Base-by-base conservation (phyloP, 306 rosid species). In the Castanea crenata region DNA sequence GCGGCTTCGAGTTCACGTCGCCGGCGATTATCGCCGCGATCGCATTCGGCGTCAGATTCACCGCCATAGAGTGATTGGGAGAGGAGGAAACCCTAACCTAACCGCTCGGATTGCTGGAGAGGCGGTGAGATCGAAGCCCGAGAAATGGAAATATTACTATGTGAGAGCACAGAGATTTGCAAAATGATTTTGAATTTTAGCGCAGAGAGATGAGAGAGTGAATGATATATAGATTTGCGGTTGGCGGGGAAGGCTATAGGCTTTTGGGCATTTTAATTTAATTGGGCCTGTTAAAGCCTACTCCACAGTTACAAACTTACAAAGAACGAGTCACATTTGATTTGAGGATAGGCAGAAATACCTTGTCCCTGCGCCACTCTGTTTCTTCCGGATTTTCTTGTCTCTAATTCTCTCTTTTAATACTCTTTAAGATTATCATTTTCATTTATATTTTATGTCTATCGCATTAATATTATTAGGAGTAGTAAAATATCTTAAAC, bases 11-110 rank as follows among this genome's bases (percentile, higher is more conserved):
- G 87, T 96, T 83, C 56, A 88, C 78, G 77, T 93, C 98, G 70
- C 99, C 99, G 55, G 74, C 80, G 20, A 83, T 31, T 29, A 96
- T 88, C 56, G 88, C 78, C 55, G 92, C 44, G 75, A 95, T 90
- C 55, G 98, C 96, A 84, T 93, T 89, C 35, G 96, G 86, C 38
- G 99, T 89, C 14, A 95, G 96, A 73, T 91, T 89, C 87, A 91
- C 88, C 81, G 98, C 74, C 99, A 95, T 95, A 61, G 35, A 32
- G 73, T 61, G 77, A 57, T 54, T 15, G 69, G 35, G 55, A 63
- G 46, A 49, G 67, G 57, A 13, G 55, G 44, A 59, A 41, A 32
- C 25, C 52, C 72, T n/a, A 68, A 14, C 38, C 69, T 10, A 68
- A 14, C 38, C 69, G 69, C 9, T 1, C 9, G 38, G 5, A 27